These are phyloP conservation scores for Lasiodiplodia gonubiensis DNA, from an alignment of 2,329 filamentous ascomycete genomes.

Conservation along the genomic window DNA sequence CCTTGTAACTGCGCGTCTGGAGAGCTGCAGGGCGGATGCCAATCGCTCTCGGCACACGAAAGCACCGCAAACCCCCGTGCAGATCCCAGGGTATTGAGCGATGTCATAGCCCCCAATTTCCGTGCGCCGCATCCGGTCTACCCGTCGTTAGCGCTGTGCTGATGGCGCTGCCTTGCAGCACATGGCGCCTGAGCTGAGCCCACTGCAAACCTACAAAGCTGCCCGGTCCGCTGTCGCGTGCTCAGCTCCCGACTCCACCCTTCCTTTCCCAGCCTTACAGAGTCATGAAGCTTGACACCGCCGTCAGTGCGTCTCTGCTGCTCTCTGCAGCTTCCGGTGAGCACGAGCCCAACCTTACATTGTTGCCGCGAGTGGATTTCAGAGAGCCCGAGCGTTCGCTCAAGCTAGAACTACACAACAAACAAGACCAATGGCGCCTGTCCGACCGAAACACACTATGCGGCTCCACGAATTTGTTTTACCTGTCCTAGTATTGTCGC, in stretches of 20 bases:
- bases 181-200: background rate
- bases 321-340: conserved; percentile 26
- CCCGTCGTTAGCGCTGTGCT: conserved; percentile 8
- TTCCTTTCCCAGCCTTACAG: background rate
- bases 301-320: conserved; percentile 18
- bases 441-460: too few relatives aligned
- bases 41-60: background rate
- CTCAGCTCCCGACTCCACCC: background rate
- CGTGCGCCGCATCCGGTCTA: conserved; percentile 18
- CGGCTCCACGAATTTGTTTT: too few relatives aligned
- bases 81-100: conserved; percentile 11
- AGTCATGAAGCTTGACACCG: conserved; percentile 26
- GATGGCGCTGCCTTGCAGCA: conserved; percentile 16
- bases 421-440: too few relatives aligned
- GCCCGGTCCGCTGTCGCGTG: conserved; percentile 15
- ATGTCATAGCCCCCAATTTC: conserved; percentile 25
- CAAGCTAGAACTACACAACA: background rate
- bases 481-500: background rate
- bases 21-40: background rate
- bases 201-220: conserved; percentile 18
- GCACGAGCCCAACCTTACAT: background rate
- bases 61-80: background rate
- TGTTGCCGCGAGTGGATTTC: background rate
- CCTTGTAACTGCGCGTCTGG: conserved; percentile 2
- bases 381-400: background rate